These are phyloP conservation scores for Tulasnella calospora DNA, from an alignment of 768 basidiomycete species.

Conservation along the genomic window DNA sequence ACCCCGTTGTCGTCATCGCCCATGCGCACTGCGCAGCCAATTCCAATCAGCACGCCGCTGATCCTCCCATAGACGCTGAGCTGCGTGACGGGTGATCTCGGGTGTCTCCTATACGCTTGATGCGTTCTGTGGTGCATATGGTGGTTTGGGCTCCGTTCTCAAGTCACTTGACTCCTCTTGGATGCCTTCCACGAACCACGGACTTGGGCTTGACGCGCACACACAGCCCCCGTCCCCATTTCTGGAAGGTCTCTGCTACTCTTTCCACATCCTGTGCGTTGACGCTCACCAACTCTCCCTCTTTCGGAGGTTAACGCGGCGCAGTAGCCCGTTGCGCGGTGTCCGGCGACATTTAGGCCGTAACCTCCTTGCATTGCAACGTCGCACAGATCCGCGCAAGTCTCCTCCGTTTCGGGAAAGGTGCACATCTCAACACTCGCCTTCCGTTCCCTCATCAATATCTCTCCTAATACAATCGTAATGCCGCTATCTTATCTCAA, in stretches of 20 bases:
- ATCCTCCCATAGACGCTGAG: not conserved
- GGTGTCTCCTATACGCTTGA: not conserved
- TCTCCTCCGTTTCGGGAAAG: not conserved
- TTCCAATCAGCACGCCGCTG: not conserved
- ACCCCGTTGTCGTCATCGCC: not conserved
- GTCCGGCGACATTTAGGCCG: conserved; percentile 9
- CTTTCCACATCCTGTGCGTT: not conserved
- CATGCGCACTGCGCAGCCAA: not conserved
- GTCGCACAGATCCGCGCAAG: not conserved
- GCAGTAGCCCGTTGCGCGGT: not conserved
- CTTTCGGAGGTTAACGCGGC: not conserved
- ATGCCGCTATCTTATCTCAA: not conserved
- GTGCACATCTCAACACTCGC: not conserved
- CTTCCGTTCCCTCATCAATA: not conserved
- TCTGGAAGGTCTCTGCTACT: conserved; percentile 1
- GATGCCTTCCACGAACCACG: not conserved
- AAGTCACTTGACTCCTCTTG: not conserved
- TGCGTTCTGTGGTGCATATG: not conserved
- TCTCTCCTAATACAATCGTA: not conserved
- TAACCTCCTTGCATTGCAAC: not conserved
- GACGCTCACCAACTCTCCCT: not conserved
- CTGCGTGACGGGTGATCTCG: not conserved
- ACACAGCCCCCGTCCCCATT: not conserved
- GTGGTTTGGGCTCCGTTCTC: not conserved
- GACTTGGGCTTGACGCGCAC: not conserved